phyloP scores from a whole-genome alignment of 179 eudicot genomes.

The Silene coronaria region DNA sequence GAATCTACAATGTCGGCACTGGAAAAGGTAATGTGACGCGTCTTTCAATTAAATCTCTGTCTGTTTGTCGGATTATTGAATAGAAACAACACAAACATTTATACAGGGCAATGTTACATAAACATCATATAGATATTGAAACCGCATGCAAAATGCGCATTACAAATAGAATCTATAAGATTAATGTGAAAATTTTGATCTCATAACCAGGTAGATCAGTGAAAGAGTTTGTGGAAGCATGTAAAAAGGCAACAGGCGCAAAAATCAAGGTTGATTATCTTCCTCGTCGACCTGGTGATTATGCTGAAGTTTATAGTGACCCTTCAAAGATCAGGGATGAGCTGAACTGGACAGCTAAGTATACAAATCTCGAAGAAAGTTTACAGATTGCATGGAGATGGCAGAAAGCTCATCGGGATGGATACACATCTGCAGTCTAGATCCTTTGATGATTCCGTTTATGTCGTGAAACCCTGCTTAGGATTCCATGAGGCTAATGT shows the following conservation, averaged over 20 bases:
- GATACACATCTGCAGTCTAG: constrained; percentile 42
- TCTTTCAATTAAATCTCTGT: too few relatives aligned
- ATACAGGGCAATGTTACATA: too few relatives aligned
- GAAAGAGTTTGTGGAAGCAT: constrained; percentile 83
- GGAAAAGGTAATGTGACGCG: constrained; percentile 50
- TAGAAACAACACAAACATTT: too few relatives aligned
- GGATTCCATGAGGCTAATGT: too few relatives aligned
- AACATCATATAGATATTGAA: too few relatives aligned
- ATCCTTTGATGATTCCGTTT: too few relatives aligned
- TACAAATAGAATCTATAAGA: too few relatives aligned
- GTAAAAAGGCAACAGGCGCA: constrained; percentile 78
- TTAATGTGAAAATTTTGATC: too few relatives aligned
- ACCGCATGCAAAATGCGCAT: too few relatives aligned
- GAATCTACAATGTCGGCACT: constrained; percentile 85
- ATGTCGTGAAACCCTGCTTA: too few relatives aligned
- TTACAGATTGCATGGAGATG: constrained; percentile 76
- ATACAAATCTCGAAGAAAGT: constrained; percentile 70
- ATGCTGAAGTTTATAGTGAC: constrained; percentile 82
- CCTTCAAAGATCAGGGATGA: constrained; percentile 64
- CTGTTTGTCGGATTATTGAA: too few relatives aligned
- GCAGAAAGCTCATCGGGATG: constrained; percentile 69
- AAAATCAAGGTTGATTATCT: constrained; percentile 65
- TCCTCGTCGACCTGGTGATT: constrained; percentile 80
- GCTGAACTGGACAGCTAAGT: constrained; percentile 71
- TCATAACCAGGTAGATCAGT: constrained; percentile 97